Percentiles rank a stretch among this genome's conserved stretches.
Conservation (phyloP, 2,329 filamentous ascomycete species). For the Pezicula carpinea region DNA sequence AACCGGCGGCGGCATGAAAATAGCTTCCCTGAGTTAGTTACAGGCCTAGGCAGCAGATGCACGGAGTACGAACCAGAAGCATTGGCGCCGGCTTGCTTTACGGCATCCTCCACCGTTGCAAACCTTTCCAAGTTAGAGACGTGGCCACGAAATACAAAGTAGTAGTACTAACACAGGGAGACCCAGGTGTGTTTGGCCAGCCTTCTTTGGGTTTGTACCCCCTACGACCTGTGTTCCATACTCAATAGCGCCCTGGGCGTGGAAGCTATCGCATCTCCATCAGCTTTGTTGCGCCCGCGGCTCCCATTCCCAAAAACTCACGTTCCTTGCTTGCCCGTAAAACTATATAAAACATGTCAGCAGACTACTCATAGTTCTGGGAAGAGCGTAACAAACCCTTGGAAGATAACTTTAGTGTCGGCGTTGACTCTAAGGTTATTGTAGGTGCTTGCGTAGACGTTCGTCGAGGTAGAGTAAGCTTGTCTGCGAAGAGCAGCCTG, state of each 20-base stretch:
- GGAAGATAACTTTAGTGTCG: conserved; percentile 92
- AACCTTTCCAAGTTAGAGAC: conserved; percentile 31
- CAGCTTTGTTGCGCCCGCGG: conserved; percentile 27
- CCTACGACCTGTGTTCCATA: conserved; percentile 98
- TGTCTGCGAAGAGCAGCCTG: conserved; percentile 65
- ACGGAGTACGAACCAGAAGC: conserved; percentile 54
- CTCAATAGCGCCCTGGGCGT: conserved; percentile 95
- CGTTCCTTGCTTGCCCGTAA: conserved; percentile 96
- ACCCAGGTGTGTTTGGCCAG: conserved; percentile 81
- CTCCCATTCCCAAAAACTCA: conserved; percentile 43
- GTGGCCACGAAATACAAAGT: too few species aligned
- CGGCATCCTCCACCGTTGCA: conserved; percentile 78
- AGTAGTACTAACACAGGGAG: conserved; percentile 64
- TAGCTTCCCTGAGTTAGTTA: too few species aligned
- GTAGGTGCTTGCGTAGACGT: conserved; percentile 67
- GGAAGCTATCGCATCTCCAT: conserved; percentile 61
- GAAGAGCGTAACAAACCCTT: conserved; percentile 54
- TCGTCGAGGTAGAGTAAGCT: conserved; percentile 67
- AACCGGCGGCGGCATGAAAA: conserved; percentile 67
- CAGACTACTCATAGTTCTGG: too few species aligned
- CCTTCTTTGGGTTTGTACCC: conserved; percentile 99
- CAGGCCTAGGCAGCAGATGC: too few species aligned
- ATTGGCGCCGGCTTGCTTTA: conserved; percentile 84
- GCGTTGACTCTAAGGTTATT: conserved; percentile 88
- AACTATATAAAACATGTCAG: too few species aligned